These are phyloP conservation scores for Lenwebbia sp. DNA, from an alignment of 345 rosid genomes.

Conservation along the genomic window DNA sequence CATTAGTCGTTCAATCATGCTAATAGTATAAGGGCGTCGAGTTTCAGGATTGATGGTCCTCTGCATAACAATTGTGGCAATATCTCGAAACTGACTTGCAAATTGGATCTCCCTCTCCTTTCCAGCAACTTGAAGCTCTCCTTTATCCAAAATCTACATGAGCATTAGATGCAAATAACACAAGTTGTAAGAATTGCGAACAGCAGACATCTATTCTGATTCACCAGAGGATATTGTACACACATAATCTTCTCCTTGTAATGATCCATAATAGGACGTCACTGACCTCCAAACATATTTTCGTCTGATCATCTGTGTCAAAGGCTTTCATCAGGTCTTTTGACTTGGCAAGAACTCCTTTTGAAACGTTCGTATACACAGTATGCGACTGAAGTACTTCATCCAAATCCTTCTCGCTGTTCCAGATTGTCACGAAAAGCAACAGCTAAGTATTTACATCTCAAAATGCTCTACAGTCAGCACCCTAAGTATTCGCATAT, in stretches of 20 bases:
- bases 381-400: constrained; percentile 97
- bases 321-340: constrained; percentile 57
- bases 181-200: background rate
- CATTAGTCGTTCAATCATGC: constrained; percentile 90
- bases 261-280: background rate
- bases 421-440: background rate
- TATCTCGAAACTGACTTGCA: constrained; percentile 88
- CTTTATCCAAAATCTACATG: constrained; percentile 76
- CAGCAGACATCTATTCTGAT: background rate
- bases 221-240: background rate
- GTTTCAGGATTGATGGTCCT: constrained; percentile 93
- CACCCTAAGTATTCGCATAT: background rate
- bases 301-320: constrained; percentile 72
- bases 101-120: constrained; percentile 93
- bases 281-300: constrained; percentile 71
- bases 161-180: background rate
- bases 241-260: background rate
- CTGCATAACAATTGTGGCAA: constrained; percentile 93
- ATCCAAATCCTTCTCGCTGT: constrained; percentile 89
- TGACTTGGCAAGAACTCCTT: constrained; percentile 90
- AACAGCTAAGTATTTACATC: background rate
- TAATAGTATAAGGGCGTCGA: constrained; percentile 84
- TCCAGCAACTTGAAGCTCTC: constrained; percentile 98
- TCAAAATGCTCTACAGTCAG: background rate
- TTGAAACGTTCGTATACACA: constrained; percentile 81